These are phyloP conservation scores for Spinellus fusiger DNA, from an alignment of 192 early-diverging fungal species.

Conservation along the genomic window DNA sequence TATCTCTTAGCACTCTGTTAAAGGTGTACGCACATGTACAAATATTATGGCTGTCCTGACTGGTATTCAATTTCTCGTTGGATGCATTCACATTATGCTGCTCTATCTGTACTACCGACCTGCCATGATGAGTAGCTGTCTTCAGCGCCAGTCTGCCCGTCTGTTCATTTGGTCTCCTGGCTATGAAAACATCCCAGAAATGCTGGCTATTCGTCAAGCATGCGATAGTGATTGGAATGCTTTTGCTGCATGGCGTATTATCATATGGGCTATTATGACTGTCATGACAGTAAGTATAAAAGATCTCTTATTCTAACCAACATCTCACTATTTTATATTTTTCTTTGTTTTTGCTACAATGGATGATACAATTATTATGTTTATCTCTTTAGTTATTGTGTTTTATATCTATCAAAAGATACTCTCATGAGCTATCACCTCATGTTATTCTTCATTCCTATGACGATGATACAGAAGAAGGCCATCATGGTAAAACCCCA, in stretches of 20 bases:
- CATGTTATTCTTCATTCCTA: no score
- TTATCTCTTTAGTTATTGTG: no score
- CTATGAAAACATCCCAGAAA: neutral
- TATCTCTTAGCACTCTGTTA: neutral
- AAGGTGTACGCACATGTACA: neutral
- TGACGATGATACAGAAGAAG: no score
- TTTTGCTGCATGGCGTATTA: conserved; percentile 4
- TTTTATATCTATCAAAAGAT: no score
- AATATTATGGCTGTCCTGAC: neutral
- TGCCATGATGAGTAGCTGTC: conserved; percentile 3
- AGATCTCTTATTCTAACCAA: no score
- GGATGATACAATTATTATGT: no score
- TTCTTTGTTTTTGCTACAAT: no score
- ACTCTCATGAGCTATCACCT: no score
- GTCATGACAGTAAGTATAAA: conserved; percentile 4
- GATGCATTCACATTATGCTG: conserved; percentile 11
- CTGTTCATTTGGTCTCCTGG: conserved; percentile 9
- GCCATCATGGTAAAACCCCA: no score
- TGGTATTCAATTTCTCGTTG: conserved; percentile 4
- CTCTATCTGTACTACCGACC: conserved; percentile 1
- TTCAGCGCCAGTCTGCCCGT: conserved; percentile 5
- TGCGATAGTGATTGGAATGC: conserved; percentile 4
- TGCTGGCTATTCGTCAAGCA: neutral
- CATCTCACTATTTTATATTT: no score
- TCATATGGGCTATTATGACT: neutral